Evolutionary conservation across 2,329 filamentous ascomycete species (phyloP).

Genomic region (Sclerotinia nivalis): DNA sequence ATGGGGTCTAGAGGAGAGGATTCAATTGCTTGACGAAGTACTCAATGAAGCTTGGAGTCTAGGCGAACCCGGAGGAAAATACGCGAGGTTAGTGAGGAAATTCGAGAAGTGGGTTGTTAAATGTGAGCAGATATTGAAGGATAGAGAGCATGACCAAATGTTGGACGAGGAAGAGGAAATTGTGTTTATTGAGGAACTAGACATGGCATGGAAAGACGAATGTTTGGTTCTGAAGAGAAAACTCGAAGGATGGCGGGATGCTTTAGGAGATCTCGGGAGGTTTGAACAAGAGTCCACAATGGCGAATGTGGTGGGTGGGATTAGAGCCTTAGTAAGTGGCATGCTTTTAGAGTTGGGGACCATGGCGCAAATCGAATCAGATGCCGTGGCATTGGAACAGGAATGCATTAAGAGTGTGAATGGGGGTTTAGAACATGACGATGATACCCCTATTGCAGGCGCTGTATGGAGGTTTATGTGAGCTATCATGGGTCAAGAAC

Average conservation of each 20-base stretch:
- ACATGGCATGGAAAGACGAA: slow-evolving; percentile 60
- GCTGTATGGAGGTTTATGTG: slow-evolving; percentile 37
- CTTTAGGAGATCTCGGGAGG: slow-evolving; percentile 51
- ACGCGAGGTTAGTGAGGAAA: slow-evolving; percentile 53
- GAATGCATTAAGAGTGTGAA: slow-evolving; percentile 60
- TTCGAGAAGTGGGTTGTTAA: slow-evolving; percentile 62
- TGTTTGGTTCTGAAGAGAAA: slow-evolving; percentile 53
- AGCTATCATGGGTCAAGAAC: background rate
- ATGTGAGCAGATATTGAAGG: slow-evolving; percentile 50
- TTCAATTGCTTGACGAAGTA: slow-evolving; percentile 59
- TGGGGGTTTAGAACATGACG: slow-evolving; percentile 24
- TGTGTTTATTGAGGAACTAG: slow-evolving; percentile 57
- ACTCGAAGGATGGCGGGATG: slow-evolving; percentile 55
- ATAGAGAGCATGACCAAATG: slow-evolving; percentile 41
- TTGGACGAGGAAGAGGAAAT: slow-evolving; percentile 41
- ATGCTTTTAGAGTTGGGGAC: slow-evolving; percentile 64
- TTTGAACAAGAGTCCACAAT: slow-evolving; percentile 45
- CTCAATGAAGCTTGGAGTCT: slow-evolving; percentile 59
- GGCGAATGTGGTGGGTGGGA: slow-evolving; percentile 50
- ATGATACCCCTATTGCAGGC: slow-evolving; percentile 33
- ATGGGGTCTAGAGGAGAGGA: slow-evolving; percentile 52
- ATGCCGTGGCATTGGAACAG: slow-evolving; percentile 56
- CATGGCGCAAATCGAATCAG: slow-evolving; percentile 63
- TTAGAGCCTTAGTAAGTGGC: slow-evolving; percentile 51
- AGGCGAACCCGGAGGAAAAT: slow-evolving; percentile 56